Conservation (phyloP, 257 asterid genomes). For the Knoxia roxburghii region DNA sequence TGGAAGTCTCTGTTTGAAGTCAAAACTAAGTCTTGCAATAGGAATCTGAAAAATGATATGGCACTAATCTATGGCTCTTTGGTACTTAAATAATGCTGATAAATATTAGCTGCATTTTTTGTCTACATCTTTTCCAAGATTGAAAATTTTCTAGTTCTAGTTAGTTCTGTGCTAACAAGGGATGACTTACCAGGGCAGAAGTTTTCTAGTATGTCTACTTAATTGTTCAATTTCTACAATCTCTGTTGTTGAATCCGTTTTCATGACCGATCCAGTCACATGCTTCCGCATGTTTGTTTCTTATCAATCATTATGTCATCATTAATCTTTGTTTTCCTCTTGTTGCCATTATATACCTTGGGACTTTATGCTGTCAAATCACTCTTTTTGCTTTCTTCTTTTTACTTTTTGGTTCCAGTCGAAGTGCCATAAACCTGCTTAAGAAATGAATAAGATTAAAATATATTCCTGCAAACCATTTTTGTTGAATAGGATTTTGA, state of each 20-base stretch:
- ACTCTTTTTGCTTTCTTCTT: neutral
- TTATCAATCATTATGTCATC: neutral
- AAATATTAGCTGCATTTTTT: too few species aligned
- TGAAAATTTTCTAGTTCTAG: neutral
- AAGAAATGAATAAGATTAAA: neutral
- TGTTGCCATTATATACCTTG: neutral
- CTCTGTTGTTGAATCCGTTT: neutral
- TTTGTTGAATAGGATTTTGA: neutral
- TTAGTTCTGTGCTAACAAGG: neutral
- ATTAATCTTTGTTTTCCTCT: neutral
- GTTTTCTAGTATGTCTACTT: neutral
- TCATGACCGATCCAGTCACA: neutral
- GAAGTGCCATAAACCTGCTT: neutral
- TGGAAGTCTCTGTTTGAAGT: neutral
- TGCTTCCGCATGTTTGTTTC: neutral
- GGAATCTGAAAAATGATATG: too few species aligned
- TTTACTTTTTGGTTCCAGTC: neutral
- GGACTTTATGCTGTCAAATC: neutral
- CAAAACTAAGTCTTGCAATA: slow-evolving; percentile 2
- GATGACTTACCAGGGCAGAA: neutral
- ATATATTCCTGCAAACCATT: neutral
- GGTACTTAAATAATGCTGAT: too few species aligned
- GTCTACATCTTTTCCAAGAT: too few species aligned
- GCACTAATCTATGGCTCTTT: too few species aligned
- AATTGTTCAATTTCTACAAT: too few species aligned